Conservation (phyloP, 768 basidiomycete species). For the Crepidotus variabilis region DNA sequence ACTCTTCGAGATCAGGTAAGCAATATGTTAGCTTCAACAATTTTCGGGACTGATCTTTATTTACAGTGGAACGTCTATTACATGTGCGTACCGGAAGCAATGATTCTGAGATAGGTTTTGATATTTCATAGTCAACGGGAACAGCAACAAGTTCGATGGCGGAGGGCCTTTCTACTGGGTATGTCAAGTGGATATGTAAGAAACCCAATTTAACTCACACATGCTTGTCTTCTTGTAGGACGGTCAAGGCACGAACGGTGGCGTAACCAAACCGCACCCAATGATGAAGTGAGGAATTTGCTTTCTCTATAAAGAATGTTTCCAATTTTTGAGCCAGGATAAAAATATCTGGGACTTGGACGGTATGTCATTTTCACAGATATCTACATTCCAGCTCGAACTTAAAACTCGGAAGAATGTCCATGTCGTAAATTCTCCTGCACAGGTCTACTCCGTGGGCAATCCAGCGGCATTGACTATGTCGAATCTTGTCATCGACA, state of each 20-base stretch:
- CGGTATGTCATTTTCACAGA: constrained; percentile 16
- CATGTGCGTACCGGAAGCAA: constrained; percentile 32
- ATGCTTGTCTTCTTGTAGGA: constrained; percentile 25
- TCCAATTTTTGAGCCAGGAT: constrained; percentile 21
- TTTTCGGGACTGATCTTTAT: not conserved
- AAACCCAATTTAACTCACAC: not conserved
- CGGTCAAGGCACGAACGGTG: constrained; percentile 34
- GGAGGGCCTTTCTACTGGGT: constrained; percentile 43
- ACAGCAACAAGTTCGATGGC: constrained; percentile 37
- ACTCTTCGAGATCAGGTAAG: constrained; percentile 47
- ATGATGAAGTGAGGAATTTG: constrained; percentile 36
- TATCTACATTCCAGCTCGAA: constrained; percentile 20
- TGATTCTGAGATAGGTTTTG: not conserved
- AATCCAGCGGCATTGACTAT: constrained; percentile 39
- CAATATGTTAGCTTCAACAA: not conserved
- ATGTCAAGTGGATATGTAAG: not conserved
- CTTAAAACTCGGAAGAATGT: constrained; percentile 25
- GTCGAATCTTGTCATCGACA: constrained; percentile 45
- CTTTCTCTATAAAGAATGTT: not conserved
- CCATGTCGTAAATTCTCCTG: constrained; percentile 38
- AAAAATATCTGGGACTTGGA: constrained; percentile 33
- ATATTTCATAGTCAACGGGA: constrained; percentile 31
- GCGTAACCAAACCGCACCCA: constrained; percentile 35
- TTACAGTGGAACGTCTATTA: constrained; percentile 42
- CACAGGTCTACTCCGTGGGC: constrained; percentile 33